Conservation (phyloP, 257 asterid species). For the Misopates orontium region DNA sequence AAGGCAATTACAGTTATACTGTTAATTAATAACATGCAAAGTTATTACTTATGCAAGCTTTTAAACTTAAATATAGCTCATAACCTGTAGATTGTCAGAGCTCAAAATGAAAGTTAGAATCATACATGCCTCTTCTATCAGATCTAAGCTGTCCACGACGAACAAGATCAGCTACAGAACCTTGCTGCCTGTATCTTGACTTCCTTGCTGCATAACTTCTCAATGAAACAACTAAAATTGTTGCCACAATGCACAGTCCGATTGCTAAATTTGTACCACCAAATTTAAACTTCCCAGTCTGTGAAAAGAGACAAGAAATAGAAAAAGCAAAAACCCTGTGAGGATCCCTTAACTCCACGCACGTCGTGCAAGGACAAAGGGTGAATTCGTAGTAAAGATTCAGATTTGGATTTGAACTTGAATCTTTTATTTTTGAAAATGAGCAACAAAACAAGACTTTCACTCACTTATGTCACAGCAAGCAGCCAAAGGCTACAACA, state of each 20-base stretch:
- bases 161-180: slow-evolving; percentile 95
- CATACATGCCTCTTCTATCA: slow-evolving; percentile 99
- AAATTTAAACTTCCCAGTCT: slow-evolving; percentile 53
- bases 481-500: slow-evolving; percentile 21
- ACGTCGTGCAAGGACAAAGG: not conserved
- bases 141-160: slow-evolving; percentile 94
- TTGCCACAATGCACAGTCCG: slow-evolving; percentile 63
- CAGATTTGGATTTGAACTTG: not conserved
- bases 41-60: slow-evolving; percentile 5
- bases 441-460: not conserved
- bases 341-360: not conserved
- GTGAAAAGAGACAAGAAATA: slow-evolving; percentile 28
- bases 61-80: not conserved
- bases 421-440: not conserved
- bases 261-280: slow-evolving; percentile 49
- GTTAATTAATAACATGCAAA: slow-evolving; percentile 19
- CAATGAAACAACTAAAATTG: slow-evolving; percentile 52
- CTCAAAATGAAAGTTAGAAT: slow-evolving; percentile 37
- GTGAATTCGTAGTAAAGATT: not conserved
- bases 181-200: slow-evolving; percentile 52
- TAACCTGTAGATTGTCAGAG: slow-evolving; percentile 16
- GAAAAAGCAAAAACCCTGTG: slow-evolving; percentile 17
- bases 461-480: not conserved
- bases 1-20: slow-evolving; percentile 8
- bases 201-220: slow-evolving; percentile 50